phyloP scores from a whole-genome alignment of 768 basidiomycete species.

The Tricholoma flavovirens region DNA sequence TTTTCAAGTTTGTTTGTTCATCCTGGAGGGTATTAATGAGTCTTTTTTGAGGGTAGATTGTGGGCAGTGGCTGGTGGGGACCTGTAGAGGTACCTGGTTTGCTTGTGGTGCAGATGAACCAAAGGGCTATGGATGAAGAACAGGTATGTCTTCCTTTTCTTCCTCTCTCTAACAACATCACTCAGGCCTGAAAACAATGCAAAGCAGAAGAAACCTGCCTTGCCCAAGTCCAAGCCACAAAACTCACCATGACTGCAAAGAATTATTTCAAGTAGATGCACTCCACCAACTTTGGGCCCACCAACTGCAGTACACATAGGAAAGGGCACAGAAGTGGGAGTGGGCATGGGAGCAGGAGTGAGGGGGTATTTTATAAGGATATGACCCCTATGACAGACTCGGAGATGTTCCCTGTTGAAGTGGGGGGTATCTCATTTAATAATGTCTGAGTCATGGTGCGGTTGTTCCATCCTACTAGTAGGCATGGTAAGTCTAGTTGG shows the following conservation, averaged over 20 bases:
- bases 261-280: conserved; percentile 61
- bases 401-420: conserved; percentile 52
- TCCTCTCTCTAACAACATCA: neutral
- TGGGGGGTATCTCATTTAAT: conserved; percentile 56
- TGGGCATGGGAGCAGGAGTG: too few relatives aligned
- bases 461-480: conserved; percentile 69
- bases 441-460: too few relatives aligned
- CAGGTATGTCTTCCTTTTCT: conserved; percentile 34
- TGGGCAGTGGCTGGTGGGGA: conserved; percentile 59
- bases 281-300: conserved; percentile 51
- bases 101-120: conserved; percentile 74
- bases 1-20: too few relatives aligned
- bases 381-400: conserved; percentile 38
- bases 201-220: conserved; percentile 51
- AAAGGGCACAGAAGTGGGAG: too few relatives aligned
- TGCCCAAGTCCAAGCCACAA: conserved; percentile 44
- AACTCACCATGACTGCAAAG: conserved; percentile 31
- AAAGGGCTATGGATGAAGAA: conserved; percentile 66
- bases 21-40: too few relatives aligned
- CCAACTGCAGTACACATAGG: conserved; percentile 42
- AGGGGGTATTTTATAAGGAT: neutral
- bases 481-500: too few relatives aligned
- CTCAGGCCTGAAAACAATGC: conserved; percentile 46
- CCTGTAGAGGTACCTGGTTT: conserved; percentile 61
- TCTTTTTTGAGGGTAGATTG: conserved; percentile 39